Base-by-base conservation (phyloP, 2,329 filamentous ascomycete species). In the Fusarium redolens region DNA sequence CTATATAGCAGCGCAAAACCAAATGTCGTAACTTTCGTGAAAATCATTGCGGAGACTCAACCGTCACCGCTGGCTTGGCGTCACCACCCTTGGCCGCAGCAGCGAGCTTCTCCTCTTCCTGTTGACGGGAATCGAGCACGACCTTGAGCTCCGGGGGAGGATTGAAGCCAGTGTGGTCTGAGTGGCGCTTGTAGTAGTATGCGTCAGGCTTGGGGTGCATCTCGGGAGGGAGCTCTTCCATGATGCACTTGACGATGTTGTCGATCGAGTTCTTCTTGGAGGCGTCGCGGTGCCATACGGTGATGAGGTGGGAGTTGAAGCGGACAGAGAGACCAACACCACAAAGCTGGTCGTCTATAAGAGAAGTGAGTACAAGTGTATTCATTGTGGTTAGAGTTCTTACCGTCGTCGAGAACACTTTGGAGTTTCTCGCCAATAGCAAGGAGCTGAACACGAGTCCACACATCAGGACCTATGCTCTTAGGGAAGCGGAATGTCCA, bases 401-500 rank as follows among this genome's bases (percentile, higher is more conserved):
- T 81, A 94, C 92, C 89, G 66, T 89, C 87, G 58, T 93, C 92
- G 15, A 97, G 86, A 20, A 89, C 92, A 72, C 89, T 87, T 83
- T 96, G 92, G 71, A 97, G 85, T 79, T 92, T 88, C 85, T 97
- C 94, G 38, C 94, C 94, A 69, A 96, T 93, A 38, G 94, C 94
- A 81, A 96, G 87, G 79, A 96, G 85, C 84, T 95, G 90, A 69
- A 97, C 87, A 79, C 92, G 91, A 76, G 91, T 95, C 94, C 92
- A 98, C 79, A 93, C 92, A 77, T 92, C 92, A 5, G 90, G 89
- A 10, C 90, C 90, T 41, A 89, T 87, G 69, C 86, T 87, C 85
- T 97, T 97, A 72, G 92, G 91, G 48, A 98, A 92, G 56, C 95
- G 91, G 83, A 98, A 97, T 28, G 94, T 97, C 94, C 94, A 98